Evolutionary conservation across 805 yeast genomes (phyloP), one percentile per base, ranked within the genome.

Genomic region (Suhomyces xylopsoci): DNA sequence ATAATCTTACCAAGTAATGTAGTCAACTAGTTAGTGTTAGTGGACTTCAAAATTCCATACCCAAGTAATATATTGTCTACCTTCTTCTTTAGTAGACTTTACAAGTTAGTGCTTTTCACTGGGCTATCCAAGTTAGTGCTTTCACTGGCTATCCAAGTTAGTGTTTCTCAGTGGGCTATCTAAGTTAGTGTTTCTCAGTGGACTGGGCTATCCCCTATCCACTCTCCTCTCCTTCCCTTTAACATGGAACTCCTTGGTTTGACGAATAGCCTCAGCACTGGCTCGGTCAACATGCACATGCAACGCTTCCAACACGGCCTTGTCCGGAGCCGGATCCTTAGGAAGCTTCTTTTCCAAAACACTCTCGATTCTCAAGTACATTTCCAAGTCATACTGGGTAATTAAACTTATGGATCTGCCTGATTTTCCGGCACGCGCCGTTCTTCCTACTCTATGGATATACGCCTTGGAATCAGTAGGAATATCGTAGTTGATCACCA

Each of bases 371-470:
- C 97, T 80, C 58, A 91, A 74, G 63, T 90, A 88, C 62, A 91
- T 74, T 68, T 92, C 97, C 55, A 94, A 76, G 68, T 94, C 99
- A 67, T 94, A 94, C 69, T 94, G 99, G 0, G 98, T 92, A 30
- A 91, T 96, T 53, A 92, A 74, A 2, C 96, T 87, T 15, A 92
- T 78, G 2, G 97, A 88, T 66, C 86, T 88, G 47, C 97, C 97
- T 0, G 93, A 83, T 60, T 91, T 81, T 17, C 97, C 96, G 0
- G 96, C 96, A 69, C 97, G 85, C 2, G 97, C 97, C 32, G 97
- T 91, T 76, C 97, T 86, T 52, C 97, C 97, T 32, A 92, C 97
- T 70, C 96, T 77, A 67, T 88, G 96, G 59, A 88, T 85, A 62
- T 86, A 88, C 9, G 91, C 89, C 67, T 88, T 89, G 5, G 93